These are phyloP conservation scores for Alternaria atra DNA, from an alignment of 2,329 filamentous ascomycete species.

Conservation along the genomic window DNA sequence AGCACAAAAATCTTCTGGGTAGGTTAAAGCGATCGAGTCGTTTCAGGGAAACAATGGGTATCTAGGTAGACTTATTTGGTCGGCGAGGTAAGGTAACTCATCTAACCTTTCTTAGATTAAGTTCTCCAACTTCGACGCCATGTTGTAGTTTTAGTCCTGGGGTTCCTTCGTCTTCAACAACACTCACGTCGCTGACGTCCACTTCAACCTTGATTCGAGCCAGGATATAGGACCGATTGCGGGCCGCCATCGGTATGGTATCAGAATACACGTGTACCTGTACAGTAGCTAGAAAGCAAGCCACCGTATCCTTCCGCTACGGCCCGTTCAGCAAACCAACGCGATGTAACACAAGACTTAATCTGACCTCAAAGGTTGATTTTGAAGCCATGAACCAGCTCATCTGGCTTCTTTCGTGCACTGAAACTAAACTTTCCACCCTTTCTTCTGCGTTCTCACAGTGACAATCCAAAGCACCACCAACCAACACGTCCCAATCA, in stretches of 20 bases:
- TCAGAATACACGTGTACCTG: neutral
- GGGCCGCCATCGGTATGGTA: neutral
- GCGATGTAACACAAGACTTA: neutral
- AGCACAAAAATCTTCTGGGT: neutral
- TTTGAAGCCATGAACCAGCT: neutral
- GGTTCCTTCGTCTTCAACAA: neutral
- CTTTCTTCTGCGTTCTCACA: constrained; percentile 35
- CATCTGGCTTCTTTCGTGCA: neutral
- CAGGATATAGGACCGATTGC: constrained; percentile 3
- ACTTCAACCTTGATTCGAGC: neutral
- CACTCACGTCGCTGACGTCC: neutral
- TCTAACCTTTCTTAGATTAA: too few relatives aligned
- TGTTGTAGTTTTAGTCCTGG: too few relatives aligned
- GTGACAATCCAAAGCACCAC: constrained; percentile 38
- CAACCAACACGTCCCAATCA: constrained; percentile 40
- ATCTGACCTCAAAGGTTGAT: neutral
- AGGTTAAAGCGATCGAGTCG: neutral
- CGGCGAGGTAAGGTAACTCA: too few relatives aligned
- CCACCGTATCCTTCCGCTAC: neutral
- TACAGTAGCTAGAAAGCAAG: neutral
- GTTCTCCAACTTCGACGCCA: too few relatives aligned
- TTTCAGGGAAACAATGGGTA: neutral
- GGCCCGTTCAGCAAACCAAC: neutral
- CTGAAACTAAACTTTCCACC: constrained; percentile 39
- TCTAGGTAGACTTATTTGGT: neutral